Base-by-base conservation (phyloP, 2,329 filamentous ascomycete species). In the Claviceps sorghi region DNA sequence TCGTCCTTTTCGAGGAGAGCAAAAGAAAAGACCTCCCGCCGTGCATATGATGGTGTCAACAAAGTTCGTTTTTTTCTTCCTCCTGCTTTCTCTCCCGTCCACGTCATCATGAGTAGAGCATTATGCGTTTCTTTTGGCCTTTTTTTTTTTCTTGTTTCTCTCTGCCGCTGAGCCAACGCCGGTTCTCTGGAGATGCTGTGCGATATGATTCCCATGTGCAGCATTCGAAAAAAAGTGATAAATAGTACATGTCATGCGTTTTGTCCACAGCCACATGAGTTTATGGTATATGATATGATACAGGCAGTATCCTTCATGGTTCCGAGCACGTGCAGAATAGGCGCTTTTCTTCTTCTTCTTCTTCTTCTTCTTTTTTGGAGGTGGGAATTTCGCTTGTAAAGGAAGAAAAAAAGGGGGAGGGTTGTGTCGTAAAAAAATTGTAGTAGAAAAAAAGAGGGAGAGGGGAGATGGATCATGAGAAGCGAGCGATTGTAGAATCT, bases 51-150 rank as follows among this genome's bases (percentile, higher is more conserved):
- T 50, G n/a, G 26, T 26, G 26, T 49, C 22, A 41, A 52, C 30
- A 32, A 46, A 30, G 17, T 8, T 26, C 17, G 11, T 44, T 26
- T 45, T 46, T 19, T 50, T 30, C 13, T 45, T 45, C 19, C 40
- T 43, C n/a, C n/a, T 44, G 3, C n/a, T 44, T 21, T 32, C 36
- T 13, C 9, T n/a, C 17, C 19, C 26, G 32, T 53, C 47, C 47
- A 57, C 63, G 30, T 58, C 60, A 63, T 72, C 68, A 63, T 72
- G 69, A 72, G 68, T 64, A 69, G 70, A 72, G 69, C 69, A 71
- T 71, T 68, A 69, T 67, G 70, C 67, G 69, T 57, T 45, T 29
- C n/a, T 44, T 41, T 22, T 17, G 11, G 13, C 13, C 26, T 44
- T 22, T 43, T 22, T 22, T 9, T 10, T 8, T 43, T 26, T 43